phyloP scores from a whole-genome alignment of 148 eudicot genomes.

The Heliosperma pusillum region DNA sequence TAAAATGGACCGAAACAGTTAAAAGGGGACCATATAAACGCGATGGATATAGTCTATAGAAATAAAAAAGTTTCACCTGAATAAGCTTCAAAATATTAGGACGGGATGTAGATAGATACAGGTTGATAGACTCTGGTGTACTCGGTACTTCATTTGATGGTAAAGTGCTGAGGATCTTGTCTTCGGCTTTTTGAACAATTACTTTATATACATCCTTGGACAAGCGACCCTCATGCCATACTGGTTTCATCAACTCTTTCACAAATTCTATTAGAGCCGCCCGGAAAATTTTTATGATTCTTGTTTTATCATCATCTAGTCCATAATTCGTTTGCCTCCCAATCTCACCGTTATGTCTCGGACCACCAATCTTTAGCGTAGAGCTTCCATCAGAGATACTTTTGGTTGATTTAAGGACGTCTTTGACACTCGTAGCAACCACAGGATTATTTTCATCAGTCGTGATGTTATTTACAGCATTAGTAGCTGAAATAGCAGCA shows the following conservation, averaged over 20 bases:
- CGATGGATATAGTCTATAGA: too few relatives aligned
- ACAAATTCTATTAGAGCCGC: slow-evolving; percentile 75
- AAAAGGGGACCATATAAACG: too few relatives aligned
- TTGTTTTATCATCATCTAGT: slow-evolving; percentile 50
- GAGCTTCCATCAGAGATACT: slow-evolving; percentile 25
- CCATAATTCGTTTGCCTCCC: slow-evolving; percentile 34
- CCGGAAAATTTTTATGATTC: slow-evolving; percentile 62
- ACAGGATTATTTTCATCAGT: slow-evolving; percentile 40
- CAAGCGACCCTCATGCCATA: slow-evolving; percentile 73
- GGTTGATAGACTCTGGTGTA: slow-evolving; percentile 52
- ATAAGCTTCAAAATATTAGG: slow-evolving; percentile 78
- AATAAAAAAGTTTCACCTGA: slow-evolving; percentile 40
- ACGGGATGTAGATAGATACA: slow-evolving; percentile 56
- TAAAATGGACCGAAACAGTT: too few relatives aligned
- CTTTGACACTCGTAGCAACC: slow-evolving; percentile 35
- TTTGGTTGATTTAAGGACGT: slow-evolving; percentile 30
- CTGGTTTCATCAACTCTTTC: slow-evolving; percentile 76
- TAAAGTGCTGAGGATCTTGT: slow-evolving; percentile 67
- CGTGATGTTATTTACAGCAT: slow-evolving; percentile 28
- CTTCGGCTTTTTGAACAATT: slow-evolving; percentile 80
- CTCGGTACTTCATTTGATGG: slow-evolving; percentile 61
- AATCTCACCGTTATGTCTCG: slow-evolving; percentile 34
- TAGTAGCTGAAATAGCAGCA: slow-evolving; percentile 40
- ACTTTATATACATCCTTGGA: slow-evolving; percentile 87
- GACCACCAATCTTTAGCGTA: slow-evolving; percentile 28